phyloP scores from a whole-genome alignment of 164 flowering plant genomes.

The Tetrastigma voinierianum region DNA sequence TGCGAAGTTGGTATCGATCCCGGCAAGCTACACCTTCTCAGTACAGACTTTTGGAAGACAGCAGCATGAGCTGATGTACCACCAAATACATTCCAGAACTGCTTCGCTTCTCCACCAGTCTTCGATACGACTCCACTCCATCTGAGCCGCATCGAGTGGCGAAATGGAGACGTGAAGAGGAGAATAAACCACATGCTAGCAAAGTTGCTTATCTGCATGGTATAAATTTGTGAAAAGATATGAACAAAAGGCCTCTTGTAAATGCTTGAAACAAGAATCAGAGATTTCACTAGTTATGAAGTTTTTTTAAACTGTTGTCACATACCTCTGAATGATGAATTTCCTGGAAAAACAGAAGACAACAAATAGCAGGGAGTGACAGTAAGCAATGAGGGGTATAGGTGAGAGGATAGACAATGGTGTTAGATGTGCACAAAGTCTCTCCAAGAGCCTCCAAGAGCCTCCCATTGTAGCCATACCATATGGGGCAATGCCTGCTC shows the following conservation, averaged over 20 bases:
- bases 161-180: slow-evolving; percentile 79
- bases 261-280: no score
- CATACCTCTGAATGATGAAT: slow-evolving; percentile 92
- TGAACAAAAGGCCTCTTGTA: background rate
- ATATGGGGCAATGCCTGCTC: no score
- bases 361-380: slow-evolving; percentile 89
- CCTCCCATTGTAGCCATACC: no score
- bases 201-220: no score
- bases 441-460: slow-evolving; percentile 73
- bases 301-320: no score
- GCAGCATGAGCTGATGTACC: slow-evolving; percentile 98
- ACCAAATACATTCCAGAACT: slow-evolving; percentile 99
- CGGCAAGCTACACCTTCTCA: slow-evolving; percentile 92
- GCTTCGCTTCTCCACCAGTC: slow-evolving; percentile 99
- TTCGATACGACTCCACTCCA: slow-evolving; percentile 94
- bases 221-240: no score
- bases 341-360: no score
- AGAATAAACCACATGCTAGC: slow-evolving; percentile 93
- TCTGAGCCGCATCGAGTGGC: slow-evolving; percentile 81
- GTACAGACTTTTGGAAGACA: slow-evolving; percentile 89
- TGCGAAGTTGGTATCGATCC: slow-evolving; percentile 94
- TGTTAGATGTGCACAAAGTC: slow-evolving; percentile 92
- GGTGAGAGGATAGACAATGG: slow-evolving; percentile 96
- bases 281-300: background rate
- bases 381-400: slow-evolving; percentile 81